A percentile compares a stretch with the other conserved stretches of the same genome.
These are phyloP conservation scores for Porcisia deanei DNA, from an alignment of 208 protist species.

Conservation along the genomic window DNA sequence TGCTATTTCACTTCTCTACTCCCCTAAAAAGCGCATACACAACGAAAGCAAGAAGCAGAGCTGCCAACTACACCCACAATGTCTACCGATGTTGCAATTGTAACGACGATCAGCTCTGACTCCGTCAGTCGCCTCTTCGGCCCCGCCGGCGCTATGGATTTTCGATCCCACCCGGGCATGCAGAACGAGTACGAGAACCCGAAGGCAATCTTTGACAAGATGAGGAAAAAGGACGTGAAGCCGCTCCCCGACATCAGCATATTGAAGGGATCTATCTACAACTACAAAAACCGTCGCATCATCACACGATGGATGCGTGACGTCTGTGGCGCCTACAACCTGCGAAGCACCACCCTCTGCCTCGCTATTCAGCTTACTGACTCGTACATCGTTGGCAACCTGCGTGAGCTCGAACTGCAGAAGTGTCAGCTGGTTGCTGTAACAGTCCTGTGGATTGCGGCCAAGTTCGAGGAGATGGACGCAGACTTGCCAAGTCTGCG, in stretches of 20 bases:
- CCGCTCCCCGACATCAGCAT: slow-evolving; percentile 67
- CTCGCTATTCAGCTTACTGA: slow-evolving; percentile 84
- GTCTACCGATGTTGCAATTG: slow-evolving; percentile 32
- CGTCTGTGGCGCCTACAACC: slow-evolving; percentile 71
- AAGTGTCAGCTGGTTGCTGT: slow-evolving; percentile 81
- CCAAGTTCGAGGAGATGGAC: slow-evolving; percentile 89
- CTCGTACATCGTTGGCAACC: slow-evolving; percentile 59
- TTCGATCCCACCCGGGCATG: slow-evolving; percentile 66
- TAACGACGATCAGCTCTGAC: slow-evolving; percentile 74
- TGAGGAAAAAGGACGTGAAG: slow-evolving; percentile 67
- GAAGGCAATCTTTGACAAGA: slow-evolving; percentile 64
- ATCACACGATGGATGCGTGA: slow-evolving; percentile 85
- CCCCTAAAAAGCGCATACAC: neutral
- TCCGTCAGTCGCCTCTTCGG: slow-evolving; percentile 70
- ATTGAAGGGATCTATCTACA: slow-evolving; percentile 82
- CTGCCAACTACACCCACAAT: neutral
- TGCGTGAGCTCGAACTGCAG: slow-evolving; percentile 58
- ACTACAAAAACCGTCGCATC: slow-evolving; percentile 81
- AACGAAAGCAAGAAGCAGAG: neutral
- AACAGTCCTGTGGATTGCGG: slow-evolving; percentile 76
- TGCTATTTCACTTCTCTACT: neutral
- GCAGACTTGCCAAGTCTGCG: slow-evolving; percentile 55
- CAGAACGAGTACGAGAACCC: slow-evolving; percentile 53
- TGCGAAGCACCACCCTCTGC: slow-evolving; percentile 82
- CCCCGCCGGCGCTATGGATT: slow-evolving; percentile 65